Conservation (phyloP, 2,329 filamentous ascomycete species). For the Bimuria novae-zelandiae region DNA sequence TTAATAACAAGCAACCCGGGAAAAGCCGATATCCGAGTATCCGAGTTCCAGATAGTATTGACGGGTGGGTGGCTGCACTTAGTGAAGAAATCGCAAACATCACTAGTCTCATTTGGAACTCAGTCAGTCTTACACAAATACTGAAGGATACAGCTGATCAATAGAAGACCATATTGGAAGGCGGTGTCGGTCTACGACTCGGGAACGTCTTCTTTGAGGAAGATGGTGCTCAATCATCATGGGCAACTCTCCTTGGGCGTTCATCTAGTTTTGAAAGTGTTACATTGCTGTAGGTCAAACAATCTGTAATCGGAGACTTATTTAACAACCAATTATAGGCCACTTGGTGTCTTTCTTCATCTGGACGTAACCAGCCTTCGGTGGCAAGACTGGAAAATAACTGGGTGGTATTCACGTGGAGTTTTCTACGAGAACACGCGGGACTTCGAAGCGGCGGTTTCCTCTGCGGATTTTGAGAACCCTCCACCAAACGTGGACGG, state of each 20-base stretch:
- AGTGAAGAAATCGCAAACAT: constrained; percentile 26
- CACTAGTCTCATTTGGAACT: constrained; percentile 27
- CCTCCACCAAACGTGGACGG: constrained; percentile 55
- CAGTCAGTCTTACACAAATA: constrained; percentile 13
- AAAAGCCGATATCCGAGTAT: constrained; percentile 15
- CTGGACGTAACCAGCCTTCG: constrained; percentile 58
- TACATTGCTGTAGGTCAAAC: constrained; percentile 43
- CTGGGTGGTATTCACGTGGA: constrained; percentile 60
- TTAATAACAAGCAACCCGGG: constrained; percentile 23
- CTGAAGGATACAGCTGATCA: background rate
- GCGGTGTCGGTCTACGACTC: constrained; percentile 23
- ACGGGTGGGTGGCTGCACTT: constrained; percentile 12
- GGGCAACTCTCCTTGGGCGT: constrained; percentile 54
- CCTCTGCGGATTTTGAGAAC: constrained; percentile 52
- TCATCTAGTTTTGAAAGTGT: constrained; percentile 49
- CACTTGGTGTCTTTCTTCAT: constrained; percentile 51
- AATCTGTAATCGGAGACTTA: background rate
- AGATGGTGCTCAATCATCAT: constrained; percentile 48
- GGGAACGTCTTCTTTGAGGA: constrained; percentile 33
- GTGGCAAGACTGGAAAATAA: constrained; percentile 55
- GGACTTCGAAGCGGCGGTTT: constrained; percentile 53
- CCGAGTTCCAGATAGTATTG: background rate
- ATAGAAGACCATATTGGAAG: constrained; percentile 20
- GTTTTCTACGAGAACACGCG: constrained; percentile 58
- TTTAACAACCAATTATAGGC: constrained; percentile 17